These are phyloP conservation scores for Verbena officinalis DNA, from an alignment of 257 asterid species.

Conservation along the genomic window DNA sequence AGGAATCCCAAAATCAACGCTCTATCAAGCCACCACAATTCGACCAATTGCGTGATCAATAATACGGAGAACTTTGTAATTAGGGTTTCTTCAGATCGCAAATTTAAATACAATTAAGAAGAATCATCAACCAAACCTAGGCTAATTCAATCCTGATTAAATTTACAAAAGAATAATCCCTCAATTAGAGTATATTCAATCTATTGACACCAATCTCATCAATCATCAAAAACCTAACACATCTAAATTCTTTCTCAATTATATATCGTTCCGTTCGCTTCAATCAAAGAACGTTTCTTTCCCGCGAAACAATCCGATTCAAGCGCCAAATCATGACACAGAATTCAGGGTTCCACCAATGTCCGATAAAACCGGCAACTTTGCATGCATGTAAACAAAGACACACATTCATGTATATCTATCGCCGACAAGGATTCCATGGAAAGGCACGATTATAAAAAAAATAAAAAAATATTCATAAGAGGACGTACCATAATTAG, in stretches of 20 bases:
- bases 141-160: not conserved
- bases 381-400: not conserved
- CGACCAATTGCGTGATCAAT: not conserved
- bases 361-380: slow-evolving; percentile 22
- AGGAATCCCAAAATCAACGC: not conserved
- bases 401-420: not conserved
- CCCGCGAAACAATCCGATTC: not conserved
- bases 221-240: slow-evolving; percentile 14
- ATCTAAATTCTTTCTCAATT: not conserved
- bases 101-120: not conserved
- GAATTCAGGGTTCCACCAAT: slow-evolving; percentile 17
- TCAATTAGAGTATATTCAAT: slow-evolving; percentile 1
- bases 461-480: not conserved
- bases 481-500: slow-evolving; percentile 28
- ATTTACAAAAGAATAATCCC: not conserved
- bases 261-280: not conserved
- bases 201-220: not conserved
- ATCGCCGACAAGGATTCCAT: slow-evolving; percentile 3
- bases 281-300: not conserved
- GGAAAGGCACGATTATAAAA: slow-evolving; percentile 18
- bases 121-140: too few species aligned
- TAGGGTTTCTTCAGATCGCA: not conserved
- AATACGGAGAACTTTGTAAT: not conserved
- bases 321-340: slow-evolving; percentile 13
- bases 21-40: not conserved